Evolutionary conservation across 257 asterid genomes (phyloP).

Genomic region (Perilla frutescens): DNA sequence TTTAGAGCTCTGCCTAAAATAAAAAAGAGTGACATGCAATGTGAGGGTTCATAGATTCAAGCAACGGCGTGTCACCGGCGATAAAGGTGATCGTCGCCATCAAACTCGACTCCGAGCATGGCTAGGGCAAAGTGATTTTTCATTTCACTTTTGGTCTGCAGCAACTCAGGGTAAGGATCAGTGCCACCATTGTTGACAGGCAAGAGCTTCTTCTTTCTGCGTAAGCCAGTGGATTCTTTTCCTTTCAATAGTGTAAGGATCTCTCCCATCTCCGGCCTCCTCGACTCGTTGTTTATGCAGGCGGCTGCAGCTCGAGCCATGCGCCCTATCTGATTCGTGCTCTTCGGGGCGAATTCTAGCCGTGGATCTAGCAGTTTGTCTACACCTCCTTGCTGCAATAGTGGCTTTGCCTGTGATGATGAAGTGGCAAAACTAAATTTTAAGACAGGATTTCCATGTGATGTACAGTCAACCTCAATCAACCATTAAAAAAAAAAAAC

Average conservation of each 20-base stretch:
- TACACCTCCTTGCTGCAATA: conserved; percentile 58
- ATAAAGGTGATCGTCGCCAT: conserved; percentile 59
- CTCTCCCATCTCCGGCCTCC: conserved; percentile 68
- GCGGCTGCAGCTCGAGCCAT: conserved; percentile 76
- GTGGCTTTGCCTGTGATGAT: conserved; percentile 67
- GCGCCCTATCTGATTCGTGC: conserved; percentile 44
- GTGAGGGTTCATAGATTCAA: not conserved
- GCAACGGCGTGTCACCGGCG: conserved; percentile 50
- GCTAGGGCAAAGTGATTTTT: conserved; percentile 86
- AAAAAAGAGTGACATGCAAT: not conserved
- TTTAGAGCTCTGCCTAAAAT: conserved; percentile 15
- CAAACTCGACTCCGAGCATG: conserved; percentile 88
- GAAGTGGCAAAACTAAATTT: not conserved
- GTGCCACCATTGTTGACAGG: conserved; percentile 34
- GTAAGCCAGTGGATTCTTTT: conserved; percentile 35
- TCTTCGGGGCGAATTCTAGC: conserved; percentile 42
- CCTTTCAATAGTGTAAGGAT: conserved; percentile 62
- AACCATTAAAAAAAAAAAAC: not conserved
- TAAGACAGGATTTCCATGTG: not conserved
- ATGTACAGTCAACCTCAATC: not conserved
- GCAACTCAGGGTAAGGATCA: conserved; percentile 52
- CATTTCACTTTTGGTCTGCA: conserved; percentile 74
- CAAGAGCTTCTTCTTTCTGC: conserved; percentile 48
- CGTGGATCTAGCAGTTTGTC: conserved; percentile 65
- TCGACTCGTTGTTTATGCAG: conserved; percentile 61